A percentile compares a stretch with the other conserved stretches of the same genome.
phyloP scores from a whole-genome alignment of 306 rosid genomes.

The Begonia peltatifolia region DNA sequence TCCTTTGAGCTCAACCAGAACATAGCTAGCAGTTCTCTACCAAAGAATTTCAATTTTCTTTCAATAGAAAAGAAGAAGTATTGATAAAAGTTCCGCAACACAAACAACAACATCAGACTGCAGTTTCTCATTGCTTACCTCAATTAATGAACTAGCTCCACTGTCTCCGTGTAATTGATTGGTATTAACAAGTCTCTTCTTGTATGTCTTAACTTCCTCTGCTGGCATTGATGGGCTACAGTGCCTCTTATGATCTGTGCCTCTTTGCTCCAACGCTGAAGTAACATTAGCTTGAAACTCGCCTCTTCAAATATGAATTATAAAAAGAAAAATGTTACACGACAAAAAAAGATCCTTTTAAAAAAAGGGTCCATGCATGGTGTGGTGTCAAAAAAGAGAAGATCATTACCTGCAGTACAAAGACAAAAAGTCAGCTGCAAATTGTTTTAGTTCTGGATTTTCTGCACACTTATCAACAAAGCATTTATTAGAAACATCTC shows the following conservation, averaged over 20 bases:
- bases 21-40: slow-evolving; percentile 32
- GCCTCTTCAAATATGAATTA: slow-evolving; percentile 16
- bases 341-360: not conserved
- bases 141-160: slow-evolving; percentile 15
- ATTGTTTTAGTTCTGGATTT: slow-evolving; percentile 32
- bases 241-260: slow-evolving; percentile 29
- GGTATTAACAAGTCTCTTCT: slow-evolving; percentile 23
- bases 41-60: slow-evolving; percentile 8
- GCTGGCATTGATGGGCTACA: slow-evolving; percentile 18
- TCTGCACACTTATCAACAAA: slow-evolving; percentile 16
- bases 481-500: slow-evolving; percentile 15
- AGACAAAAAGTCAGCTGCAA: slow-evolving; percentile 55
- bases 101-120: slow-evolving; percentile 21
- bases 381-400: not conserved
- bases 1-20: slow-evolving; percentile 21
- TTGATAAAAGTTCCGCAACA: slow-evolving; percentile 18
- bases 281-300: slow-evolving; percentile 22
- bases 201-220: slow-evolving; percentile 17
- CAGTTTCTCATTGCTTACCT: slow-evolving; percentile 18
- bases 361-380: not conserved
- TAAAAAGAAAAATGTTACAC: not conserved
- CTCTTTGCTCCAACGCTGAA: slow-evolving; percentile 29
- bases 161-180: slow-evolving; percentile 18
- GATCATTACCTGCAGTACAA: slow-evolving; percentile 57
- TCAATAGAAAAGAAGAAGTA: slow-evolving; percentile 7